Evolutionary conservation across 2,329 filamentous ascomycete species (phyloP), one percentile per base, ranked within the genome.

Genomic region (Claviceps maximensis): DNA sequence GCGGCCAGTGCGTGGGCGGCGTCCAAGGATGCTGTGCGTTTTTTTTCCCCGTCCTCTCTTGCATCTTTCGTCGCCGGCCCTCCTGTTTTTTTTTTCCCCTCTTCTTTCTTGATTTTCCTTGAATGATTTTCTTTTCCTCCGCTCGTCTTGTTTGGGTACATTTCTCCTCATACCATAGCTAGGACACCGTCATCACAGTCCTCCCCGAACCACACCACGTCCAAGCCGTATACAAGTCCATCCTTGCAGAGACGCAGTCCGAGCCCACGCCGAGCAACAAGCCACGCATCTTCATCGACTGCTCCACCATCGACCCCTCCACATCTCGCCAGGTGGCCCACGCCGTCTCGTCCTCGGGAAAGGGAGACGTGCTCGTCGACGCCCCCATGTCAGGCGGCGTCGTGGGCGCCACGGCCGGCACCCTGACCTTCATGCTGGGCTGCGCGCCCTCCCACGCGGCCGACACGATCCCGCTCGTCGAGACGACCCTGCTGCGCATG

Each of bases 351-450:
- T 78, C 78, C 5, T 80, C 81, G 1, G 75, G 79, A 1, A 79
- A 85, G 64, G 87, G 87, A n/a, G n/a, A n/a, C 51, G 77, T 76
- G 51, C 96, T 97, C 63, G 83, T 96, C 54, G 93, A 98, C 65
- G 91, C 93, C 3, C 93, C 93, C 46, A 95, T 98, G 85, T 97
- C 91, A 0, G 93, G 93, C 48, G 93, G 93, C 50, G 90, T 96
- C 0, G 89, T 97, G 5, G 93, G 91, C 45, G 93, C 93, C 12
- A 76, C 82, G 6, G 89, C 89, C 13, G 93, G 86, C 36, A 90
- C 89, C 0, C 74, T 98, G 54, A 95, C 90, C 0, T 98, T 98
- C 67, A 97, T 98, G 93, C 82, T 97, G 53, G 93, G 93, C 45
- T 78, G 31, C 31, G 31, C 5, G 6, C 7, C 84, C 7, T 78